Evolutionary conservation across 176 grass and related monocot genomes (phyloP), one percentile per base, ranked within the genome.

Genomic region (Lolium rigidum): DNA sequence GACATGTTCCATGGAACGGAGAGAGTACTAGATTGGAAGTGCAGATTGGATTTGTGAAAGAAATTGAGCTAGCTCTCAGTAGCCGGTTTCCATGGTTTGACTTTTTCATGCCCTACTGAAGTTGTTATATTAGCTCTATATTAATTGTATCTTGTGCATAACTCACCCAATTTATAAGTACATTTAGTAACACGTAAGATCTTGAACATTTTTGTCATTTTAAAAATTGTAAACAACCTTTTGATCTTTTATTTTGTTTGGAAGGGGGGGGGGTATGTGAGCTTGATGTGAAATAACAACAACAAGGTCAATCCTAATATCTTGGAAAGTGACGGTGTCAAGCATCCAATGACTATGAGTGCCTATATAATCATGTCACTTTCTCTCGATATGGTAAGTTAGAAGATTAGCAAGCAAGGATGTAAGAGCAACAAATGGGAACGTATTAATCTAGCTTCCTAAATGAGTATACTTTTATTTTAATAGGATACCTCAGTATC

Each of bases 71-170:
- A 41, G 39, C 39, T 41, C 39, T 1, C 3, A 41, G 5, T 6
- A 41, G 39, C 39, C 39, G 39, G 39, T 41, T 2, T 41, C 39
- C 39, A 41, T 5, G 6, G 39, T 41, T 41, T 41, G 39, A 41
- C 5, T 41, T 41, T 41, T 4, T 28, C 39, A 41, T 3, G 4
- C 39, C 39, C 39, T 41, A 41, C 39, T 41, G 6, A 41, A 41
- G 68, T 72, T 72, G 4, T n/a, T 47, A 47, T 72, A 72, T 72
- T 72, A 47, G 70, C n/a, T 73, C 2, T 48, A 22, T 22, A 48
- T 48, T 72, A 21, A 12, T 24, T 48, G n/a, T 43, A 13, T 14
- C 48, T 24, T 73, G 10, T 73, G 70, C 20, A 47, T 16, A 48
- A 24, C 11, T 48, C 44, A 18, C 7, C 44, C 47, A 50, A 50